Percentiles rank a stretch among this genome's conserved stretches.
Evolutionary conservation across 306 rosid genomes (phyloP).

Genomic region (Cucurbita maxima): DNA sequence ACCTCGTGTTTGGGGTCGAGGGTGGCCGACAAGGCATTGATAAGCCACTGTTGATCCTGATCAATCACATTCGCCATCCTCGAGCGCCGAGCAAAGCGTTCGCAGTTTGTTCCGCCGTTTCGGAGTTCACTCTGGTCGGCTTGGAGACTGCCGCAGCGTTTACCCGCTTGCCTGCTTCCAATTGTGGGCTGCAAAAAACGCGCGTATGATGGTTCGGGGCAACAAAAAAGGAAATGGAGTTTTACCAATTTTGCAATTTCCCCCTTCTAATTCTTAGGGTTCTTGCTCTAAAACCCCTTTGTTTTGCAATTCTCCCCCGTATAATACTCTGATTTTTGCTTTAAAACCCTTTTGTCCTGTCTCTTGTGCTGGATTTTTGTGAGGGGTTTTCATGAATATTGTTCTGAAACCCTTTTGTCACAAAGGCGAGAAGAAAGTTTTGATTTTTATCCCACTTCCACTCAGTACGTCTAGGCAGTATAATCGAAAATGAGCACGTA

Average conservation of each 20-base stretch:
- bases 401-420: too few relatives aligned
- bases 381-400: too few relatives aligned
- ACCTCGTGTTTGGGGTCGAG: conserved; percentile 85
- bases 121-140: not conserved
- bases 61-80: conserved; percentile 49
- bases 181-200: not conserved
- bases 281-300: not conserved
- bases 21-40: conserved; percentile 74
- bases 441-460: too few relatives aligned
- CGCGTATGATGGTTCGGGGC: not conserved
- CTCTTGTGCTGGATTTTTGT: too few relatives aligned
- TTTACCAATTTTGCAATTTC: not conserved
- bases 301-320: too few relatives aligned
- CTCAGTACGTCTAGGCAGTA: too few relatives aligned
- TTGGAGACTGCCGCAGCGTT: not conserved
- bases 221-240: not conserved
- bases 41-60: conserved; percentile 89
- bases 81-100: not conserved
- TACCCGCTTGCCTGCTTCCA: not conserved
- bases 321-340: too few relatives aligned
- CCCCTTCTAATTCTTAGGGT: not conserved
- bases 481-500: too few relatives aligned
- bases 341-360: too few relatives aligned
- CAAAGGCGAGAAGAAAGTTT: too few relatives aligned
- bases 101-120: not conserved